These are phyloP conservation scores for Cercophora samala DNA, from an alignment of 495 filamentous ascomycete genomes.

Conservation along the genomic window DNA sequence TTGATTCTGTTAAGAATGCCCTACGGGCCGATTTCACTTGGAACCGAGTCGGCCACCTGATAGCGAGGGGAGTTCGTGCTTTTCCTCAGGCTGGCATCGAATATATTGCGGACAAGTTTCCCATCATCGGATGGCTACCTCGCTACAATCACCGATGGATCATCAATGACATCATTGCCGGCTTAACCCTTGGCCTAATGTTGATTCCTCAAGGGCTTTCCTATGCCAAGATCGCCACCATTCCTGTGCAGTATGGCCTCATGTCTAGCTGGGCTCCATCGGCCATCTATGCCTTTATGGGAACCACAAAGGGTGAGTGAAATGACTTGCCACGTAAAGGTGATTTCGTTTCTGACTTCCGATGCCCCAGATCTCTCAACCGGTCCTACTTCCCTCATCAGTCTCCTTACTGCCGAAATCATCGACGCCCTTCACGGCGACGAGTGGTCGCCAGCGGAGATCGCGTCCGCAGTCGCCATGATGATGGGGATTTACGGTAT, in stretches of 20 bases:
- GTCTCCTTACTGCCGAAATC: constrained; percentile 49
- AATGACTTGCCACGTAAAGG: background rate
- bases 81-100: constrained; percentile 40
- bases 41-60: constrained; percentile 35
- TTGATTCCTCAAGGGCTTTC: constrained; percentile 51
- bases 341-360: background rate
- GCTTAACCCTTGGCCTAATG: constrained; percentile 50
- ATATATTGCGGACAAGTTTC: constrained; percentile 51
- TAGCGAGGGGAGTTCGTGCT: constrained; percentile 28
- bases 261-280: constrained; percentile 53
- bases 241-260: constrained; percentile 51
- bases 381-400: constrained; percentile 52
- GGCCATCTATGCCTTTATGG: constrained; percentile 51
- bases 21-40: constrained; percentile 37
- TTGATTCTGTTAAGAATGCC: constrained; percentile 28
- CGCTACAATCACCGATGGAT: constrained; percentile 48
- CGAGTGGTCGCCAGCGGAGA: constrained; percentile 38
- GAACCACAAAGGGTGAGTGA: constrained; percentile 49
- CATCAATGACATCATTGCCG: constrained; percentile 48
- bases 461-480: constrained; percentile 50
- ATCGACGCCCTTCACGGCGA: constrained; percentile 39
- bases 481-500: constrained; percentile 52
- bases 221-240: constrained; percentile 52
- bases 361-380: constrained; percentile 42
- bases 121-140: constrained; percentile 52